Evolutionary conservation across 2,329 filamentous ascomycete species (phyloP), one percentile per base, ranked within the genome.

Genomic region (Orbilia javanica): DNA sequence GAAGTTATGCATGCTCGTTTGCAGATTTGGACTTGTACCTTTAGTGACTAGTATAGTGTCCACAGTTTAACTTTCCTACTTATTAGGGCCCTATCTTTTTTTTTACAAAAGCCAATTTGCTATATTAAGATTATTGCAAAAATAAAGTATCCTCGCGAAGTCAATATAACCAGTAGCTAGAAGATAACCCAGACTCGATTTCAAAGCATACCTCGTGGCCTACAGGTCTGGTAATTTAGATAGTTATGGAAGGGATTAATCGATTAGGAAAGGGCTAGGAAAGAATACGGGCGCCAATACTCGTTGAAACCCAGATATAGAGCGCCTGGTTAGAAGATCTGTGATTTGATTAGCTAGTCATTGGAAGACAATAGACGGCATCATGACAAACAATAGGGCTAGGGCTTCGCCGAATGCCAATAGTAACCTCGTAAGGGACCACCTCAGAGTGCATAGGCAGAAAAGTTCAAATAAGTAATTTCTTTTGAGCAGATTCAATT

Each of bases 301-400:
- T 10, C 18, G 18, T n/a, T 20, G 39, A 44, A 39, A 44, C 18
- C 42, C n/a, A 44, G 6, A 44, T 20, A 44, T 18, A 53, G 15
- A 31, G 50, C 27, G 6, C 15, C 27, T 18, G 18, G 13, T 4
- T 29, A n/a, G 27, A 18, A 15, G 15, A n/a, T 31, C 25, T 29
- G 15, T 8, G 25, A 29, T 53, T 15, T 31, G 13, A 53, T 53
- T 53, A 29, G 50, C 18, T 53, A n/a, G 27, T 31, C 2, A 3
- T 53, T 27, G 15, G 50, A 31, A 31, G 11, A 53, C 50, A 53
- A 53, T 53, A 53, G 50, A 53, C 25, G 4, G 8, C 27, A 53
- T 31, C 22, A 50, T 11, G 25, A 53, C 50, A 53, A 53, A 29
- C 25, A 53, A 53, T 53, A 50, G 22, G 11, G 50, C 50, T 53